A percentile compares a stretch with the other conserved stretches of the same genome.
These are phyloP conservation scores for Beauveria rudraprayagi DNA, from an alignment of 2,329 filamentous ascomycete species.

Conservation along the genomic window DNA sequence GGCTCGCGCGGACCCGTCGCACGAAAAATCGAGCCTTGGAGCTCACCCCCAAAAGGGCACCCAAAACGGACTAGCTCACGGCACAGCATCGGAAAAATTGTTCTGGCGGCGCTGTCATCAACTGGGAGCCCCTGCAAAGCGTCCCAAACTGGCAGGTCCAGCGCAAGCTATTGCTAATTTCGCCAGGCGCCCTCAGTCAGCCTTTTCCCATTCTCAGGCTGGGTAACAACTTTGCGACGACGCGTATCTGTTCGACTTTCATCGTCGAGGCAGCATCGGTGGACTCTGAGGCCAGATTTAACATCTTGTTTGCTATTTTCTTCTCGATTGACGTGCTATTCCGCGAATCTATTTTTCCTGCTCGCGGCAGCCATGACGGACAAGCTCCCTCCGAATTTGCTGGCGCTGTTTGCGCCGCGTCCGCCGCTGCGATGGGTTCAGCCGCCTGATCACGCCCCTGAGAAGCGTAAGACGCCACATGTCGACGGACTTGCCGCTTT, in stretches of 20 bases:
- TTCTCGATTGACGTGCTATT: not conserved
- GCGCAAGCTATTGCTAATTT: conserved; percentile 6
- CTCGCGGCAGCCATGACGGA: conserved; percentile 65
- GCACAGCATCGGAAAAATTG: conserved; percentile 12
- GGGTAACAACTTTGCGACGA: conserved; percentile 6
- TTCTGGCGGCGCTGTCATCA: not conserved
- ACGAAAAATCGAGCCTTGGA: conserved; percentile 16
- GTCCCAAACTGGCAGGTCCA: not conserved
- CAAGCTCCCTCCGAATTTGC: conserved; percentile 85
- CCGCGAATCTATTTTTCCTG: not conserved
- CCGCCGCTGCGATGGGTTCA: conserved; percentile 86
- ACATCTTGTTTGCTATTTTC: not conserved
- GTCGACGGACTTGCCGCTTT: conserved; percentile 69
- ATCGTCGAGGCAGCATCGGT: not conserved
- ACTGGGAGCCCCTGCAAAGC: not conserved
- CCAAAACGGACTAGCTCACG: conserved; percentile 9
- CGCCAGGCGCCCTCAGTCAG: not conserved
- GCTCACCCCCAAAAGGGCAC: conserved; percentile 13
- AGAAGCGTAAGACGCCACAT: conserved; percentile 67
- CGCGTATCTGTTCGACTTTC: conserved; percentile 4
- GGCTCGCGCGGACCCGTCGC: conserved; percentile 4
- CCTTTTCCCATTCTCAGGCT: not conserved
- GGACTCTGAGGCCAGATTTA: not conserved
- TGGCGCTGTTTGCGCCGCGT: conserved; percentile 90
- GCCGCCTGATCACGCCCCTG: conserved; percentile 72